Evolutionary conservation across 192 early-diverging fungal species (phyloP), one percentile per base, ranked within the genome.

Genomic region (Chytriomyces sp.): DNA sequence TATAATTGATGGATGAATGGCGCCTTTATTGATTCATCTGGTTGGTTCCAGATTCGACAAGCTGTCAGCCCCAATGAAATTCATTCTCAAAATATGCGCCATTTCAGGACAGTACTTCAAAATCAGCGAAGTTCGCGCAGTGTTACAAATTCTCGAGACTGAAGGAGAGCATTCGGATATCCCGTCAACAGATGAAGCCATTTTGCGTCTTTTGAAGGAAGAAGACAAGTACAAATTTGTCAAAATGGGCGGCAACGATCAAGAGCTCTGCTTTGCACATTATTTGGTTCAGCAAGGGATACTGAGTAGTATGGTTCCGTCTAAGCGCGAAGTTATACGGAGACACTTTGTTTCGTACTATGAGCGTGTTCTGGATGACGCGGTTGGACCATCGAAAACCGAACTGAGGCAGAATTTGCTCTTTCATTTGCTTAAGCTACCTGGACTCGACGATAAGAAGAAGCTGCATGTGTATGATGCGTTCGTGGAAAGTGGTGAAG

Each of bases 91-190:
- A 20, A 61, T 63, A 9, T 50, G 26, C 28, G 13, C 72, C 20
- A 59, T 73, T 11, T 50, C 72, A 8, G 72, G 72, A 63, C 72
- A 73, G 45, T 73, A 73, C 46, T 73, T 73, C 45, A 73, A 73
- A 11, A 16, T 73, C 9, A 45, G 26, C 45, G 72, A 73, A 45
- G 45, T 73, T 18, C 23, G n/a, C 0, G 48, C 45, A 18, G 61
- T 45, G 10, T 35, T 73, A 10, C 35, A 10, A 16, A n/a, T 59
- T 4, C 9, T 59, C 26, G 18, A 63, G 7, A 45, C 23, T 45
- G 45, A 61, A 46, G 69, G 47, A 59, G 24, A 67, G 23, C 43
- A 67, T 8, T 46, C 35, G 11, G 66, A n/a, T 7, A 47, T 67
- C 3, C 23, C 20, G 11, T 45, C 35, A 20, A 47, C 66, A 45